Evolutionary conservation across 78 protist genomes (phyloP).

Genomic region (Pigoraptor vietnamica): DNA sequence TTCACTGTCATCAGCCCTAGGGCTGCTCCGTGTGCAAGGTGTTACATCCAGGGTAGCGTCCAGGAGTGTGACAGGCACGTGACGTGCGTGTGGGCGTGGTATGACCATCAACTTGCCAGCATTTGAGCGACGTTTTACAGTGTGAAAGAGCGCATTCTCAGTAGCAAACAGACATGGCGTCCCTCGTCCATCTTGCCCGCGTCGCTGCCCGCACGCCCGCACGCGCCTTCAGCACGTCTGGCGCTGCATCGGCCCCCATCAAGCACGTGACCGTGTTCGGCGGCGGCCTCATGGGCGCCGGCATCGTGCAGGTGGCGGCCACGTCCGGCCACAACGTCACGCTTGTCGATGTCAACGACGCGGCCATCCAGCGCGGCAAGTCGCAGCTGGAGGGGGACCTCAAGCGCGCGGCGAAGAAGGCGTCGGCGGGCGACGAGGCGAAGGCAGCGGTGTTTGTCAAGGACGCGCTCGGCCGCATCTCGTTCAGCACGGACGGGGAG

Average conservation of each 20-base stretch:
- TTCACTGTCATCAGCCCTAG: no score
- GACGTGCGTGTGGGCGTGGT: no score
- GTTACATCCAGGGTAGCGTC: no score
- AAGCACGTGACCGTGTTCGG: slow-evolving; percentile 6
- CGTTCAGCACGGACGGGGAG: not conserved
- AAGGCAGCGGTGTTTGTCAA: not conserved
- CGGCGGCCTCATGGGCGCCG: slow-evolving; percentile 32
- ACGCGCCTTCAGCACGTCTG: not conserved
- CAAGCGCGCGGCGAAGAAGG: not conserved
- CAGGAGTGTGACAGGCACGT: no score
- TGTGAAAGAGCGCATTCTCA: no score
- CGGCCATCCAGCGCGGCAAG: not conserved
- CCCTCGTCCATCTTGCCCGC: not conserved
- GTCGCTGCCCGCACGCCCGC: not conserved
- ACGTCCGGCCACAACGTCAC: not conserved
- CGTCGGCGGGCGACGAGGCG: not conserved
- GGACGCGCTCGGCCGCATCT: slow-evolving; percentile 15
- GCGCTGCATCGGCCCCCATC: not conserved
- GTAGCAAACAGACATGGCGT: not conserved
- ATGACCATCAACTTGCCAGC: no score
- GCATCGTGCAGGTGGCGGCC: slow-evolving; percentile 32
- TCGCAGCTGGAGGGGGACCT: not conserved
- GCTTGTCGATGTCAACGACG: not conserved
- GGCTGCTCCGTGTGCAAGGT: no score
- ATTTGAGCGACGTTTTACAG: no score